Percentiles rank a stretch among this genome's conserved stretches.
phyloP scores from a whole-genome alignment of 768 basidiomycete genomes.

The Podaxis rugospora region DNA sequence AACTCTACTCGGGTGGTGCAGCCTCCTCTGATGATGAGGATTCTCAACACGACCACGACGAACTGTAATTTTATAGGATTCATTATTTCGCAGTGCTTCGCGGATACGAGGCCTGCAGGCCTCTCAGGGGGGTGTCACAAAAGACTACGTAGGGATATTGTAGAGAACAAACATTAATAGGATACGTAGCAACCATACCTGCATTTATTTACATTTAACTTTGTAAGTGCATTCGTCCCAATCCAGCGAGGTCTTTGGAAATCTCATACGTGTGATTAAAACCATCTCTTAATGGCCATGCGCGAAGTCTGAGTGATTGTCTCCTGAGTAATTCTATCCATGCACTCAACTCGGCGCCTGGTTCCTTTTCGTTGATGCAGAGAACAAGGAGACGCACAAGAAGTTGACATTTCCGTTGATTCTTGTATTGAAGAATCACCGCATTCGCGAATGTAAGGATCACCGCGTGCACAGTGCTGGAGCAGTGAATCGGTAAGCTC shows the following conservation, averaged over 20 bases:
- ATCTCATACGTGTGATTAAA: background rate
- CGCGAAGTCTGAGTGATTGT: slow-evolving; percentile 29
- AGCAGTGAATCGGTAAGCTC: background rate
- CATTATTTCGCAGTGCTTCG: slow-evolving; percentile 6
- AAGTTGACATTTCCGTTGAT: slow-evolving; percentile 19
- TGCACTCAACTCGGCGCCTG: slow-evolving; percentile 21
- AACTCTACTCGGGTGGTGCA: slow-evolving; percentile 55
- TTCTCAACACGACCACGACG: slow-evolving; percentile 39
- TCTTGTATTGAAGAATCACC: slow-evolving; percentile 22
- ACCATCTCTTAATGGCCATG: slow-evolving; percentile 11
- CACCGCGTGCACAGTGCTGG: slow-evolving; percentile 22
- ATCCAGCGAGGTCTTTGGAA: background rate
- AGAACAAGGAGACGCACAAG: slow-evolving; percentile 25
- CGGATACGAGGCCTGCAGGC: slow-evolving; percentile 7
- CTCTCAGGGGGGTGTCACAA: slow-evolving; percentile 6
- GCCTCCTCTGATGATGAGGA: slow-evolving; percentile 34
- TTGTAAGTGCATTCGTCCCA: background rate
- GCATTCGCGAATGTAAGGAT: slow-evolving; percentile 22
- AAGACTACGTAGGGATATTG: slow-evolving; percentile 5
- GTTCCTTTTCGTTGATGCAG: slow-evolving; percentile 23
- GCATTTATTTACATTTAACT: slow-evolving; percentile 3
- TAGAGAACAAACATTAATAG: slow-evolving; percentile 8
- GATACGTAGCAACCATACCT: background rate
- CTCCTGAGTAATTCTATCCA: slow-evolving; percentile 29
- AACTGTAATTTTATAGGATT: slow-evolving; percentile 30